Conservation (phyloP, 164 flowering plant genomes). For the Tetracentron sinense region DNA sequence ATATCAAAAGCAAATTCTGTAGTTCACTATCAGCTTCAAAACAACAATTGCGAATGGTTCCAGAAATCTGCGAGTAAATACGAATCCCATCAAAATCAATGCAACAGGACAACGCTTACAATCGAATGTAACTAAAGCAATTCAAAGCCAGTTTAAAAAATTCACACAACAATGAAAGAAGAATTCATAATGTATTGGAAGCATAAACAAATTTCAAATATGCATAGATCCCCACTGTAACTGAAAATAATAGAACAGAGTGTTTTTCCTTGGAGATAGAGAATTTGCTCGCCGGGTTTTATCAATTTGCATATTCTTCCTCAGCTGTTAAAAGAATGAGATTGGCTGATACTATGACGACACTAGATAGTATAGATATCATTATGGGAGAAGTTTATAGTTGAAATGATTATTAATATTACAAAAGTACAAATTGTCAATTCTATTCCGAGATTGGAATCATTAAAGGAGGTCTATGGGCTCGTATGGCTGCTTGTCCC, state of each 20-base stretch:
- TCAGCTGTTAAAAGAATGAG: too few species aligned
- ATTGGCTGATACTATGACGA: too few species aligned
- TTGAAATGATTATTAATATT: too few species aligned
- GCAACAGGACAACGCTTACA: neutral
- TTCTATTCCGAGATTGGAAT: too few species aligned
- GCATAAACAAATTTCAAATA: neutral
- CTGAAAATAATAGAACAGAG: neutral
- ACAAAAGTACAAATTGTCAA: too few species aligned
- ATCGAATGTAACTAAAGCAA: neutral
- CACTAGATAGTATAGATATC: too few species aligned
- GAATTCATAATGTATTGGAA: neutral
- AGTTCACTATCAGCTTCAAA: conserved; percentile 89
- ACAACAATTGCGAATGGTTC: conserved; percentile 90
- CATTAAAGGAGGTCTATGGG: too few species aligned
- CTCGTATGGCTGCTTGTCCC: too few species aligned
- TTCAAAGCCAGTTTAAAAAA: neutral
- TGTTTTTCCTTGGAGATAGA: too few species aligned
- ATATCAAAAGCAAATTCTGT: conserved; percentile 70
- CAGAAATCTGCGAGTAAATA: conserved; percentile 55
- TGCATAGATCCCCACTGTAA: neutral
- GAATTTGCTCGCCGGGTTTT: too few species aligned
- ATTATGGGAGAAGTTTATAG: too few species aligned
- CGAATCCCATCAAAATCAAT: conserved; percentile 2
- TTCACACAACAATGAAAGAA: neutral
- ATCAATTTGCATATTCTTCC: too few species aligned